Evolutionary conservation across 2,329 filamentous ascomycete genomes (phyloP).

Genomic region (Septoria linicola): DNA sequence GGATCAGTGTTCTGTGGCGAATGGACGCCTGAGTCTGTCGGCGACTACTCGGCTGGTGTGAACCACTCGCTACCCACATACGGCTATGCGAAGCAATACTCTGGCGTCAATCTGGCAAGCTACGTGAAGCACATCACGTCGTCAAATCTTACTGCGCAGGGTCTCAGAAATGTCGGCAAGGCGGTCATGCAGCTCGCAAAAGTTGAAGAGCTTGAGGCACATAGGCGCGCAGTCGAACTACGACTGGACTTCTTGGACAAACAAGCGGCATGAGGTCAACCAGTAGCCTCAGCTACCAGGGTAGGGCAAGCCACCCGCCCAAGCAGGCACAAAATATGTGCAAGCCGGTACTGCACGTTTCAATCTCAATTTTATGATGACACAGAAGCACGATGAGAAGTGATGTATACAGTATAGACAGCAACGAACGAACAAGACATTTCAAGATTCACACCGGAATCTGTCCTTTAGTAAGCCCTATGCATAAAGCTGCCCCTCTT

Average conservation of each 20-base stretch:
- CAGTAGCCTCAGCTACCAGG: too few relatives aligned
- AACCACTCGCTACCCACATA: conserved; percentile 98
- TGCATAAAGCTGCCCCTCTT: conserved; percentile 1
- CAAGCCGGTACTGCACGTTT: too few relatives aligned
- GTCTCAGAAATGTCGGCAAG: conserved; percentile 77
- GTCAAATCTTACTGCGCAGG: conserved; percentile 82
- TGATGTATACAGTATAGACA: not conserved
- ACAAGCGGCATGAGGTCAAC: conserved; percentile 8
- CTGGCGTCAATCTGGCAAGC: conserved; percentile 90
- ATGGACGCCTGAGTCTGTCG: conserved; percentile 97
- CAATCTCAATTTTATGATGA: not conserved
- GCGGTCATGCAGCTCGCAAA: conserved; percentile 94
- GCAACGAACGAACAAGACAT: not conserved
- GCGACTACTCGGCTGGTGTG: conserved; percentile 95
- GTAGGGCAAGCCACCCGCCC: too few relatives aligned
- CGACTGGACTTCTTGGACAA: conserved; percentile 47
- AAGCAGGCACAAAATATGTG: too few relatives aligned
- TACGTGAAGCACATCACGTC: conserved; percentile 98
- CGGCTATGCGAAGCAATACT: conserved; percentile 97
- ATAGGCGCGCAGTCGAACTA: conserved; percentile 71
- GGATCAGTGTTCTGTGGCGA: conserved; percentile 93
- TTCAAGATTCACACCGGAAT: not conserved
- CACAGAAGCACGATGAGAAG: not conserved
- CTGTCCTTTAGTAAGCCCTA: not conserved
- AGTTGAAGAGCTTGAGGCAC: conserved; percentile 92